A percentile compares a stretch with the other conserved stretches of the same genome.
Evolutionary conservation across 495 filamentous ascomycete species (phyloP).

Genomic region (Penicillium silybi): DNA sequence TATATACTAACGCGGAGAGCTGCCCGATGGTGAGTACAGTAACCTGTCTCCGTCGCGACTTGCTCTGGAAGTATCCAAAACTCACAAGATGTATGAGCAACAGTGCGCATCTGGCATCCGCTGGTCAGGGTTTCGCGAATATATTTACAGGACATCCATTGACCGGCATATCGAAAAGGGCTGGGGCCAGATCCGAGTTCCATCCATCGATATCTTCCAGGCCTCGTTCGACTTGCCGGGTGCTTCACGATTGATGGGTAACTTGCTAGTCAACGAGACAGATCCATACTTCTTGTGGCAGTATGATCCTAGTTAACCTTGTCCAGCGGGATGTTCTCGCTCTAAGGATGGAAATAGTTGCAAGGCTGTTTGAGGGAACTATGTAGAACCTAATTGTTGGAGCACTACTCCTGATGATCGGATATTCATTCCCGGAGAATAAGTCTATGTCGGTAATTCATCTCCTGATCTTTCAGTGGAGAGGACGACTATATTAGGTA

Average conservation of each 20-base stretch:
- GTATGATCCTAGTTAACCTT: constrained; percentile 35
- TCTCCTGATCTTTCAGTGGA: no score
- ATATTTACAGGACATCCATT: constrained; percentile 51
- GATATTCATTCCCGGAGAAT: no score
- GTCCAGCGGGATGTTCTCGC: constrained; percentile 42
- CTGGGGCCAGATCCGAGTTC: constrained; percentile 49
- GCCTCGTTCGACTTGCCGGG: constrained; percentile 35
- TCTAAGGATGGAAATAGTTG: constrained; percentile 1
- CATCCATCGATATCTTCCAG: constrained; percentile 42
- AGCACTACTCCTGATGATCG: no score
- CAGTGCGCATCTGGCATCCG: constrained; percentile 54
- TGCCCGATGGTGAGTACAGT: constrained; percentile 46
- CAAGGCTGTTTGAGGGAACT: no score
- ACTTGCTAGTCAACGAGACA: constrained; percentile 48
- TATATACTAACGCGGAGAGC: constrained; percentile 56
- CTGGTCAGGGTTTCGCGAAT: constrained; percentile 52
- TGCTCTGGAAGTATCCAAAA: no score
- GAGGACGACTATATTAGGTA: no score
- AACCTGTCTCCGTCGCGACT: no score
- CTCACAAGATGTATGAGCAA: no score
- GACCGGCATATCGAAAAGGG: constrained; percentile 31
- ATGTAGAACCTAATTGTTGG: no score
- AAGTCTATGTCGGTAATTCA: no score
- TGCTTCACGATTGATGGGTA: constrained; percentile 32
- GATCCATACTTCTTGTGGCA: constrained; percentile 52